phyloP scores from a whole-genome alignment of 2,329 filamentous ascomycete species.

The Ceratocystiopsis brevicomis region DNA sequence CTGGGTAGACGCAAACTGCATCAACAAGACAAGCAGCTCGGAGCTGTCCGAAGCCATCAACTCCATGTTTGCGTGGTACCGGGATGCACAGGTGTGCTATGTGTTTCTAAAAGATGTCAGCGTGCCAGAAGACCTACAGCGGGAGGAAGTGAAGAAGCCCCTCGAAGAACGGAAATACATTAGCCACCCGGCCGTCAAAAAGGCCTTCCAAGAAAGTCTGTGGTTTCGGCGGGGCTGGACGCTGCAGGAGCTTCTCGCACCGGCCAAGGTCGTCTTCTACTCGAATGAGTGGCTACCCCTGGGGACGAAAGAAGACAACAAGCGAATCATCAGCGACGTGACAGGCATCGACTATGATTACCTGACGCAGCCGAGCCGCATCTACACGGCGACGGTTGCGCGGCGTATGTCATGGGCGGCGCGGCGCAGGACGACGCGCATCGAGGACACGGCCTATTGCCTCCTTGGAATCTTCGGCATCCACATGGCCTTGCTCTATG shows the following conservation, averaged over 20 bases:
- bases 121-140: neutral
- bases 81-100: conserved; percentile 17
- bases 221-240: conserved; percentile 12
- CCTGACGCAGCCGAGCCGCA: conserved; percentile 4
- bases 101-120: conserved; percentile 15
- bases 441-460: conserved; percentile 14
- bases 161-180: neutral
- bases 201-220: neutral
- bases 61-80: conserved; percentile 15
- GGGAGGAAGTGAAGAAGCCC: neutral
- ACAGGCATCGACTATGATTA: conserved; percentile 14
- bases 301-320: conserved; percentile 10
- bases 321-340: conserved; percentile 9
- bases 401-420: conserved; percentile 14
- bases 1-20: conserved; percentile 23
- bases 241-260: conserved; percentile 10
- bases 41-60: conserved; percentile 18
- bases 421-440: conserved; percentile 8
- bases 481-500: conserved; percentile 15
- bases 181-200: neutral
- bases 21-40: conserved; percentile 17
- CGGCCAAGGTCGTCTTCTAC: conserved; percentile 9
- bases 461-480: conserved; percentile 14
- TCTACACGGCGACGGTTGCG: conserved; percentile 7
- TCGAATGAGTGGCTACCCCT: conserved; percentile 9